Conservation (phyloP, 371 early-diverging fungal genomes). For the Paraphysoderma sedebokerense region DNA sequence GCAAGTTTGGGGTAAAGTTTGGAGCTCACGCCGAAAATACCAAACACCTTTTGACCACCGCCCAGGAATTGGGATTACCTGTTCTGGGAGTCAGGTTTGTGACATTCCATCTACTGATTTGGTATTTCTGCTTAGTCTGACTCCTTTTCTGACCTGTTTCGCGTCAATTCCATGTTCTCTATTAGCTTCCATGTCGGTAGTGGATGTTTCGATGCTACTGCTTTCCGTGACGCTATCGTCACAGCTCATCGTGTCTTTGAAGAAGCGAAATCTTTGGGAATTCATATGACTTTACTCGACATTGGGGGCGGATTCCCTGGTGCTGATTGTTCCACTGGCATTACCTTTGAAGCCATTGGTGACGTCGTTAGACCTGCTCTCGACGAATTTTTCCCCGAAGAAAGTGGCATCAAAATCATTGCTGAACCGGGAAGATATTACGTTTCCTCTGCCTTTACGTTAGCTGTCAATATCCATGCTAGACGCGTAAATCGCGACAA, state of each 20-base stretch:
- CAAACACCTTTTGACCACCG: conserved; percentile 44
- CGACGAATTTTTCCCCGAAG: conserved; percentile 47
- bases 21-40: conserved; percentile 72
- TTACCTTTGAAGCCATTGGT: conserved; percentile 78
- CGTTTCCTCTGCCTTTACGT: conserved; percentile 79
- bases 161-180: conserved; percentile 1
- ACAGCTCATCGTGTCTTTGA: conserved; percentile 78
- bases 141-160: background rate
- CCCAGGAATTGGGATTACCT: conserved; percentile 59
- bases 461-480: conserved; percentile 80
- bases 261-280: conserved; percentile 49
- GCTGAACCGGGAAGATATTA: conserved; percentile 97
- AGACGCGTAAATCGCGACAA: conserved; percentile 47
- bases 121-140: background rate
- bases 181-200: conserved; percentile 74
- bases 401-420: conserved; percentile 57
- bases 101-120: too few species aligned
- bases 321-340: conserved; percentile 30
- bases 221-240: conserved; percentile 76
- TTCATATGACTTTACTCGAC: conserved; percentile 59
- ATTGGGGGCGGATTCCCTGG: conserved; percentile 98
- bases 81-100: too few species aligned
- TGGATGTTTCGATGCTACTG: conserved; percentile 78
- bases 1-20: conserved; percentile 90
- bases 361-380: conserved; percentile 56